Base-by-base conservation (phyloP, 441 rosid species). In the Aquilaria agallochum region DNA sequence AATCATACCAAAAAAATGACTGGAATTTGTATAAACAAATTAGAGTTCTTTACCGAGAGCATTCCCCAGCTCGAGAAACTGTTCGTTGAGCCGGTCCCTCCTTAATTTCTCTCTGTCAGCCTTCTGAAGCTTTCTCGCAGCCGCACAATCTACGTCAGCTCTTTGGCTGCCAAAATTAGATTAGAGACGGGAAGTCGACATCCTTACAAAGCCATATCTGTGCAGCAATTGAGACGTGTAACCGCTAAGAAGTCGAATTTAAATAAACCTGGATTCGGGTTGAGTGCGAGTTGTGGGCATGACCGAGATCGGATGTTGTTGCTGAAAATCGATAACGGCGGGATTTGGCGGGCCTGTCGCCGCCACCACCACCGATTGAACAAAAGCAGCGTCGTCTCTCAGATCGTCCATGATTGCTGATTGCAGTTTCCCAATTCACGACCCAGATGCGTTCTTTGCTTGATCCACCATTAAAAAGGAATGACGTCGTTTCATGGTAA, bases 101-200 rank as follows among this genome's bases (percentile, higher is more conserved):
- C 98, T 84, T 76, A 85, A 62, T 74, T 85, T 92, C 68, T 92
- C 98, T 1, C 98, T 82, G 64, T 83, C 98, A 45, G 98, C 96
- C 70, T 92, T 92, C 72, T 87, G 96, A 11, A 73, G 75, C 72
- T 81, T 92, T 52, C 93, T 81, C 6, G 80, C 82, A 59, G 87
- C 72, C 31, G 59, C 50, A 33, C 63, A 56, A 62, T 81, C 85
- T 34, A 14, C 68, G 47, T 74, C 78, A 63, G 55, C 45, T 67
- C 68, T 72, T 68, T 74, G 74, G 69, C 84, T 79, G 69, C 64
- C 27, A 74, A 70, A 55, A 47, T 60, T 63, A 14, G 10, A 31
- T 30, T 62, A 11, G 3, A 42, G 51, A 56, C 47, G 54, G 56
- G 11, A 50, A 42, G 6, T 9, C 50, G 31, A 50, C 11, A 60